Conservation (phyloP, 2,329 filamentous ascomycete genomes). For the Exophiala viscosa region DNA sequence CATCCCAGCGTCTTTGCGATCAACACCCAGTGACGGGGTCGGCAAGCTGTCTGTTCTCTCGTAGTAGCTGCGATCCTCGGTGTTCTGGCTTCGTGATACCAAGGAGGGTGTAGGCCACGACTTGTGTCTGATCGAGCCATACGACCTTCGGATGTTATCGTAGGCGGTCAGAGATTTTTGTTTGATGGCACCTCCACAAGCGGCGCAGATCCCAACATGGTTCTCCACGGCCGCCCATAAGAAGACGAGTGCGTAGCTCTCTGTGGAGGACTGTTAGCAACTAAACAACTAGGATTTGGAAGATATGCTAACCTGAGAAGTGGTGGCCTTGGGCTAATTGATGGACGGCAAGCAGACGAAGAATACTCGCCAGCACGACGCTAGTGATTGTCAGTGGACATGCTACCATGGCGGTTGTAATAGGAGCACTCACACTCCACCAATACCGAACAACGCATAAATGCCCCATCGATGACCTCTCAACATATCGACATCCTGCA, state of each 20-base stretch:
- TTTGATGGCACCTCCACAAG: constrained; percentile 22
- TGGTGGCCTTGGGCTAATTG: constrained; percentile 7
- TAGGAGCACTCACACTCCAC: constrained; percentile 21
- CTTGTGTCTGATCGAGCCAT: constrained; percentile 11
- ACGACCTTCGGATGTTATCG: constrained; percentile 8
- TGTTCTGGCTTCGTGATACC: constrained; percentile 3
- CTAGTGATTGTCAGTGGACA: constrained; percentile 5
- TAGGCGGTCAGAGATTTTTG: constrained; percentile 11
- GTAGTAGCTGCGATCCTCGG: constrained; percentile 15
- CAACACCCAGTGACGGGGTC: not conserved
- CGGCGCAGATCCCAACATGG: constrained; percentile 23
- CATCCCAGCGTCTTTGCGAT: not conserved
- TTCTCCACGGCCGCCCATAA: constrained; percentile 22
- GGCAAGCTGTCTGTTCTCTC: constrained; percentile 5
- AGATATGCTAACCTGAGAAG: constrained; percentile 12
- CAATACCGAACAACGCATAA: constrained; percentile 18
- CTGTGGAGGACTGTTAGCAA: constrained; percentile 3
- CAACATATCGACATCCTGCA: constrained; percentile 22
- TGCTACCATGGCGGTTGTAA: not conserved
- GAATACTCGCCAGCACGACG: constrained; percentile 20
- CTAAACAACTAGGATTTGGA: not conserved
- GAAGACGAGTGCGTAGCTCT: constrained; percentile 21
- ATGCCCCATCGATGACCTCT: constrained; percentile 15
- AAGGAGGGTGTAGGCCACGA: constrained; percentile 5
- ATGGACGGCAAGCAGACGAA: constrained; percentile 19